phyloP scores from a whole-genome alignment of 2,329 filamentous ascomycete genomes.

The Phaeosphaeria sp. region DNA sequence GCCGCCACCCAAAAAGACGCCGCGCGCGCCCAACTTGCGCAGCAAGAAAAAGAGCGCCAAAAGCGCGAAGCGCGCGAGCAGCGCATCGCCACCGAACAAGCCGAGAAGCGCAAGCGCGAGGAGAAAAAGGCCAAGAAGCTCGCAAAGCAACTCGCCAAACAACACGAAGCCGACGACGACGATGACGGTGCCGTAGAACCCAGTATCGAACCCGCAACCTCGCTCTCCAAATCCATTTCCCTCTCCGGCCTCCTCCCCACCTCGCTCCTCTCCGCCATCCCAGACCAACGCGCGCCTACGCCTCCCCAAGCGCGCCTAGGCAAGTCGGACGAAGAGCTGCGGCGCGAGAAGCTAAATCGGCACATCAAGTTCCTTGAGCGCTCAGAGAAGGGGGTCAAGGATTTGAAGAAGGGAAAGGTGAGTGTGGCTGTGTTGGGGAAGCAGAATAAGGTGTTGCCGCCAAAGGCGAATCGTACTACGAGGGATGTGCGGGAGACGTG shows the following conservation, averaged over 20 bases:
- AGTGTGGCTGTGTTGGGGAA: conserved; percentile 58
- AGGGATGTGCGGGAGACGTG: conserved; percentile 49
- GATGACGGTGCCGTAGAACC: conserved; percentile 6
- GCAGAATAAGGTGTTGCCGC: conserved; percentile 50
- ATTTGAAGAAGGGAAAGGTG: conserved; percentile 56
- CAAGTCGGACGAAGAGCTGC: conserved; percentile 38
- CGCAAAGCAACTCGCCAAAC: conserved; percentile 22
- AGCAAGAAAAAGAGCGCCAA: conserved; percentile 36
- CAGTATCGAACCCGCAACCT: conserved; percentile 1
- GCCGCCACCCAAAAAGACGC: conserved; percentile 38
- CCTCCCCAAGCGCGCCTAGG: conserved; percentile 43
- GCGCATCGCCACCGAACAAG: conserved; percentile 41
- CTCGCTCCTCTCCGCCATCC: conserved; percentile 57
- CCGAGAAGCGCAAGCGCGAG: conserved; percentile 38
- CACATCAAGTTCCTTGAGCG: conserved; percentile 57
- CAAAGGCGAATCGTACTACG: conserved; percentile 50
- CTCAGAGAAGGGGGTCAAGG: conserved; percentile 57
- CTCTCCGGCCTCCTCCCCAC: conserved; percentile 60
- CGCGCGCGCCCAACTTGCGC: conserved; percentile 34
- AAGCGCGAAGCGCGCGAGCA: conserved; percentile 38
- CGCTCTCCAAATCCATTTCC: conserved; percentile 9
- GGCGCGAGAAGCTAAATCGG: conserved; percentile 55
- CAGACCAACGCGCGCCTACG: conserved; percentile 52
- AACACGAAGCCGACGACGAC: conserved; percentile 12
- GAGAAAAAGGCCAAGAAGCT: conserved; percentile 39